Evolutionary conservation across 2,329 filamentous ascomycete species (phyloP).

Genomic region (Diaporthe capsici): DNA sequence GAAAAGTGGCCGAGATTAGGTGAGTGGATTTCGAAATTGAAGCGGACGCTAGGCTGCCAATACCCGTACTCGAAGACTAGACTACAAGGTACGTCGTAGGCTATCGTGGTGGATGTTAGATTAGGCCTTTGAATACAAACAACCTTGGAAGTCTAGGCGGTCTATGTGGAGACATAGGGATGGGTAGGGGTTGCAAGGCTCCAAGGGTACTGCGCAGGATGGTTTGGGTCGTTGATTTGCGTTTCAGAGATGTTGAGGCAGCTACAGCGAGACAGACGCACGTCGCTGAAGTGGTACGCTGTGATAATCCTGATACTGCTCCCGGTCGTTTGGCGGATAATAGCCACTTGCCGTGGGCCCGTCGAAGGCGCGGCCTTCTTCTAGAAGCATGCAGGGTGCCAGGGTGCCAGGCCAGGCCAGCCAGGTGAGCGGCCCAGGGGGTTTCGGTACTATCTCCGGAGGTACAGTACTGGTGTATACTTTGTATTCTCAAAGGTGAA

Average conservation of each 20-base stretch:
- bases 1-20: conserved; percentile 6
- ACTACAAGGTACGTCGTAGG: not conserved
- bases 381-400: conserved; percentile 15
- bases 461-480: not conserved
- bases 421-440: not conserved
- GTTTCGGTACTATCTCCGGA: not conserved
- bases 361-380: not conserved
- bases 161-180: not conserved
- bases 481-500: not conserved
- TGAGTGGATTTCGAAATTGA: not conserved
- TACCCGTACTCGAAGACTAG: not conserved
- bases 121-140: not conserved
- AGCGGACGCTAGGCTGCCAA: not conserved
- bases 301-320: not conserved
- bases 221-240: no score
- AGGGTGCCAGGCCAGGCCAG: not conserved
- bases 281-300: not conserved
- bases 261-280: not conserved
- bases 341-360: conserved; percentile 15
- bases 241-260: conserved; percentile 7
- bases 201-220: not conserved
- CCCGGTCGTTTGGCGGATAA: conserved; percentile 10
- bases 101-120: not conserved
- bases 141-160: not conserved
- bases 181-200: conserved; percentile 11